These are phyloP conservation scores for Boeremia lycopersici DNA, from an alignment of 2,329 filamentous ascomycete genomes.

Conservation along the genomic window DNA sequence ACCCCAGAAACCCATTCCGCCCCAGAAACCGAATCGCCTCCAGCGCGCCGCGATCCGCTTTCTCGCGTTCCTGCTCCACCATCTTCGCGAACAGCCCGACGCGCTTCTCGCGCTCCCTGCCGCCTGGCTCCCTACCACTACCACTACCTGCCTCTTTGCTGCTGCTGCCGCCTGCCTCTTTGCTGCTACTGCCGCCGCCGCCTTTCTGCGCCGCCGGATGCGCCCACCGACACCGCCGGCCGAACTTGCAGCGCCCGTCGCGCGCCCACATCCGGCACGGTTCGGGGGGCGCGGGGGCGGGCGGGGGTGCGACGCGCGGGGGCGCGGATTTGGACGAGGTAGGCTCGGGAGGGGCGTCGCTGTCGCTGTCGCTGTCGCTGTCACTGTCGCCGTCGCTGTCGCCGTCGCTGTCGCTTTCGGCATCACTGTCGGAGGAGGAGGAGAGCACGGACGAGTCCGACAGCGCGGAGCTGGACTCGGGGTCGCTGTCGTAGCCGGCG, in stretches of 20 bases:
- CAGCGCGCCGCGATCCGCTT: conserved; percentile 50
- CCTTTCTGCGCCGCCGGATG: conserved; percentile 26
- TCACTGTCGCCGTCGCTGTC: too few relatives aligned
- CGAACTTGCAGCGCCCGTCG: conserved; percentile 37
- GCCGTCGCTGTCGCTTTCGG: conserved; percentile 37
- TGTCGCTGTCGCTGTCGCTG: conserved; percentile 36
- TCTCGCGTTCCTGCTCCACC: conserved; percentile 54
- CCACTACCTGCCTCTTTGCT: too few relatives aligned
- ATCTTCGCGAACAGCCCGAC: conserved; percentile 39
- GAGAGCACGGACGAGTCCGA: conserved; percentile 43
- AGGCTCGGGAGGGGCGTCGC: conserved; percentile 47
- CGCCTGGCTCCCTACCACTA: too few relatives aligned
- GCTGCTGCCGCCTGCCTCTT: too few relatives aligned
- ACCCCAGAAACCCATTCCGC: conserved; percentile 50
- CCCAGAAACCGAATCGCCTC: conserved; percentile 56
- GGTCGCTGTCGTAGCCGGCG: conserved; percentile 41
- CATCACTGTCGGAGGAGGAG: too few relatives aligned
- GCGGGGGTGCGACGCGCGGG: conserved; percentile 21
- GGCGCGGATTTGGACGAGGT: conserved; percentile 44
- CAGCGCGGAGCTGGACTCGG: conserved; percentile 31
- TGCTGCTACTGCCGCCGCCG: too few relatives aligned
- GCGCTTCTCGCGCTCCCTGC: conserved; percentile 18
- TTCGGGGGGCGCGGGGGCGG: conserved; percentile 15
- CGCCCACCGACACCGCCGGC: conserved; percentile 31
- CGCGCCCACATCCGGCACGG: conserved; percentile 35